Evolutionary conservation across 495 filamentous ascomycete genomes (phyloP).

Genomic region (Neurospora africana): DNA sequence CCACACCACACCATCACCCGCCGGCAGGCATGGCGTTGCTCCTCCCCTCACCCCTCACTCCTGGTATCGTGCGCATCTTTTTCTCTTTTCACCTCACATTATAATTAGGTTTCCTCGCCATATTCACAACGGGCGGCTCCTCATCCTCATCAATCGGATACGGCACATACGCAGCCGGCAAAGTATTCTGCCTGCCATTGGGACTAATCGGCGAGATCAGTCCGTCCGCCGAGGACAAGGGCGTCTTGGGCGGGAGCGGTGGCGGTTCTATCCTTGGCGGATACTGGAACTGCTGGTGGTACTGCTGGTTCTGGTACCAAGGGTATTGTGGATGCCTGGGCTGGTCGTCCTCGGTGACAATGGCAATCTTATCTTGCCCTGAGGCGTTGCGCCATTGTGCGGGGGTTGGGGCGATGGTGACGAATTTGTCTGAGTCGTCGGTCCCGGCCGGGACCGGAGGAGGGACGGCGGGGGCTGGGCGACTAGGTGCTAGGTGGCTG

Average conservation of each 20-base stretch:
- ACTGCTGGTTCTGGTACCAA: slow-evolving; percentile 29
- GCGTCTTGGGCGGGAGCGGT: slow-evolving; percentile 77
- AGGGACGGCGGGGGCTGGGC: slow-evolving; percentile 25
- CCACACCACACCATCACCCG: background rate
- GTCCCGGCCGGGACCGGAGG: slow-evolving; percentile 13
- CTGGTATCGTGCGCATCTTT: background rate
- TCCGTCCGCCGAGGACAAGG: slow-evolving; percentile 37
- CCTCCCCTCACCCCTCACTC: background rate
- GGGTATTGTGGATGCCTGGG: slow-evolving; percentile 22
- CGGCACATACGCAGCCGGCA: slow-evolving; percentile 30
- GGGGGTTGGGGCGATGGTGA: slow-evolving; percentile 44
- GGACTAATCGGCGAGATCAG: background rate
- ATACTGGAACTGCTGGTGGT: slow-evolving; percentile 34
- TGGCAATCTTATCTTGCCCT: slow-evolving; percentile 50
- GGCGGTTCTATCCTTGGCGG: slow-evolving; percentile 50
- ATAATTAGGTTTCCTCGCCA: slow-evolving; percentile 76
- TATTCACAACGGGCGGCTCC: slow-evolving; percentile 70
- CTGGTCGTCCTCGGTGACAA: slow-evolving; percentile 48
- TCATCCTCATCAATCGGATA: slow-evolving; percentile 78
- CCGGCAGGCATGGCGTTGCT: background rate
- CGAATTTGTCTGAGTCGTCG: slow-evolving; percentile 34
- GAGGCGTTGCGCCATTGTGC: slow-evolving; percentile 36
- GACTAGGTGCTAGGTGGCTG: slow-evolving; percentile 19
- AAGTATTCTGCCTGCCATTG: slow-evolving; percentile 16
- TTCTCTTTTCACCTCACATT: slow-evolving; percentile 34